Evolutionary conservation across 768 basidiomycete species (phyloP), one percentile per base, ranked within the genome.

Genomic region (Tephrocybe sp.): DNA sequence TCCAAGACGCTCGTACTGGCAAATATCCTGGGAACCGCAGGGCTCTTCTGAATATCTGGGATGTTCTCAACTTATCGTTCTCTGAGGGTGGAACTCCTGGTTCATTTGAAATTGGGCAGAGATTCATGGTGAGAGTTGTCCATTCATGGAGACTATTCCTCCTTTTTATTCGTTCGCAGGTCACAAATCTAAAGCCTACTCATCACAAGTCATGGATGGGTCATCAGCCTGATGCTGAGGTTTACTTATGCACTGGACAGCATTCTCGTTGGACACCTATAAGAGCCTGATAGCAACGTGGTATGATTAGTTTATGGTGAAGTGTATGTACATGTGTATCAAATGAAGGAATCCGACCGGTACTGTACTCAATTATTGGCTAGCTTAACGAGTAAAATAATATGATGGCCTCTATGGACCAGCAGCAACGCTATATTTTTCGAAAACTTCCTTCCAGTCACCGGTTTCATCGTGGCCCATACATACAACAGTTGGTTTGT

Each of bases 41-140:
- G 1, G 93, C 85, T 0, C 88, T 90, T 63, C 58, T 98, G 48
- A 94, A 88, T 0, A 78, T 95, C 3, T 94, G 91, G 91, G 90
- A 95, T 60, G 85, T 81, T 2, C 68, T 80, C 3, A 71, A 70
- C 11, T 53, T 88, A 23, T 71, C 69, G 0, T 59, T 73, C n/a
- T 70, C 71, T 20, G 85, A 88, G 55, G 80, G 75, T 4, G 73
- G 66, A n/a, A 61, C 65, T 47, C 62, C 75, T 44, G 74, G 83
- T 28, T 54, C 71, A 4, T 81, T 95, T 54, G 68, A 73, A 38
- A 75, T 76, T 25, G 88, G 90, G 1, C 81, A 86, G 62, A 70
- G 82, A 48, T 94, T 85, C 61, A 60, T 85, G 61, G 90, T 90
- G 51, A 58, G 83, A 34, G 24, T 30, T 23, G 30, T 44, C 46